Base-by-base conservation (phyloP, 345 rosid genomes). In the Brassica nigra region DNA sequence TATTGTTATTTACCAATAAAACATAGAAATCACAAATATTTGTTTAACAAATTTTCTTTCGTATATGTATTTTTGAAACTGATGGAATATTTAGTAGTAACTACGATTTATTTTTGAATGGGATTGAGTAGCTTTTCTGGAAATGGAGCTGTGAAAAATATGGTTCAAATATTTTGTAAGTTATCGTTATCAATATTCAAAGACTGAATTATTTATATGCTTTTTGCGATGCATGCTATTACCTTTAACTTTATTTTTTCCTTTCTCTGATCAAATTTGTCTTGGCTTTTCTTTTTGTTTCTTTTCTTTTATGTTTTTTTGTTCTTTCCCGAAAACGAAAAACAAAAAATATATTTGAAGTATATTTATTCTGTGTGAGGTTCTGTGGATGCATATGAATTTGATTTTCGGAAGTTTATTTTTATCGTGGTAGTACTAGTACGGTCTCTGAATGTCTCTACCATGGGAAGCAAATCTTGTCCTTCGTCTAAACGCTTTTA, bases 241-340 rank as follows among this genome's bases (percentile, higher is more conserved):
- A 55, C 49, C 79, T 80, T 80, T 80, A 75, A 75, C 80, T 76
- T 71, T 75, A 16, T 75, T 71, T 74, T 71, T 74, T 62, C 42
- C 81, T 84, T 81, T 87, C 82, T 78, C 80, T 76, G 77, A 76
- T 57, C 71, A 70, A 58, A 42, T 65, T 66, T 85, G 87, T 83
- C 85, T 65, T 59, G 42, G 66, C 73, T 44, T 83, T 83, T 80
- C 79, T 86, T 88, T 85, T 86, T 83, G 84, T 86, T 86, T 85
- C 75, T 55, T 59, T 83, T 65, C 8, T 18, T 74, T 66, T 68
- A 2, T 67, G 72, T 74, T 69, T 36, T 55, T 55, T 29, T 9
- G 33, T 49, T 49, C 57, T 49, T 49, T 44, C 12, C 44, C 0
- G 30, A 65, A 62, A 34, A 18, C 2, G 55, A 5, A 27, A 0